A percentile compares a stretch with the other conserved stretches of the same genome.
Evolutionary conservation across 129 eudicot species (phyloP).

Genomic region (Pulicaria dysenterica): DNA sequence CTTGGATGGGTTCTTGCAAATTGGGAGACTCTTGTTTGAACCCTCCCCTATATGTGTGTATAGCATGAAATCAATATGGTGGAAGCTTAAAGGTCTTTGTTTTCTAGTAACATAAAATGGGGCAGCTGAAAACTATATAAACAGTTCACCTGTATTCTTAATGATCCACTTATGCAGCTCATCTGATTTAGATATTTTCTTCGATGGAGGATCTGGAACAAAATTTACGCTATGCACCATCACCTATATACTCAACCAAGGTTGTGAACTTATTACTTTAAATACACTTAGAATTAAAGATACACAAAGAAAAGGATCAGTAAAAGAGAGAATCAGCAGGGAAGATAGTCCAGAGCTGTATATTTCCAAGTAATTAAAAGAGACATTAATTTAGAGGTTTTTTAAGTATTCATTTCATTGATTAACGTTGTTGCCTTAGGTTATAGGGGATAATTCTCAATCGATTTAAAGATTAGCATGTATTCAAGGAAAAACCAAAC

Average conservation of each 20-base stretch:
- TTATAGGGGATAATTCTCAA: not conserved
- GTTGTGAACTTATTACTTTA: constrained; percentile 15
- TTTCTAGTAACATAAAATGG: constrained; percentile 4
- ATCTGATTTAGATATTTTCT: constrained; percentile 20
- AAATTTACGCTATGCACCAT: constrained; percentile 46
- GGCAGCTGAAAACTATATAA: constrained; percentile 1
- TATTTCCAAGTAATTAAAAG: not conserved
- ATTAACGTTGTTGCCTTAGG: not conserved
- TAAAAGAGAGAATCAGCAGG: not conserved
- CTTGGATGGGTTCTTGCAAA: too few relatives aligned
- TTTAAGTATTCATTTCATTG: not conserved
- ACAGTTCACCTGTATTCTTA: constrained; percentile 36
- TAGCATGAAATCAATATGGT: not conserved
- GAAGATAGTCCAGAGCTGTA: not conserved
- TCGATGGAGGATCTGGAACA: constrained; percentile 39
- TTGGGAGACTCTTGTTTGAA: too few relatives aligned
- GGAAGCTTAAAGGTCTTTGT: not conserved
- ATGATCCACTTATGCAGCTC: constrained; percentile 30
- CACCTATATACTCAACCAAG: constrained; percentile 35
- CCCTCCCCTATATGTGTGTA: not conserved
- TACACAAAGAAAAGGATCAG: not conserved
- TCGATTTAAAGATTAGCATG: not conserved
- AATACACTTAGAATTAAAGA: not conserved
- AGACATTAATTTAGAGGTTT: not conserved
- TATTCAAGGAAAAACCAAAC: not conserved